A percentile compares a stretch with the other conserved stretches of the same genome.
Conservation (phyloP, 2,329 filamentous ascomycete genomes). For the Lecanoromycetidae sp. region DNA sequence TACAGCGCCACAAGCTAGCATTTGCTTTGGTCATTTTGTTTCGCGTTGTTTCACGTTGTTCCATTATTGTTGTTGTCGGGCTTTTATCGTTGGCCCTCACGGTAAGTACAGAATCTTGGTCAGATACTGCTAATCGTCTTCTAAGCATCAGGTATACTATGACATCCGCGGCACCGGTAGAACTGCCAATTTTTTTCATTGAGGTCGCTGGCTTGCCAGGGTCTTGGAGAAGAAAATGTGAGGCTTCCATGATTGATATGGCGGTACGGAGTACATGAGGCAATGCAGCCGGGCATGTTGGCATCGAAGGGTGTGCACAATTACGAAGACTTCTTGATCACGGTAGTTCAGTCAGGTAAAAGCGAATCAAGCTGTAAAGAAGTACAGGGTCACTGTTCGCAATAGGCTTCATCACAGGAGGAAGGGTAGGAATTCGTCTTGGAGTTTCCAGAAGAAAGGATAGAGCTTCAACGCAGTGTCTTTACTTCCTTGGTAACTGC, state of each 20-base stretch:
- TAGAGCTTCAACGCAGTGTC: conserved; percentile 1
- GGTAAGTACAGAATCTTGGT: no score
- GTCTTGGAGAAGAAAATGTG: neutral
- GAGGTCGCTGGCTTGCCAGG: conserved; percentile 1
- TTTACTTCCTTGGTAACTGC: conserved; percentile 47
- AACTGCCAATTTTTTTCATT: neutral
- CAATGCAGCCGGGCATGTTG: neutral
- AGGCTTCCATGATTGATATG: neutral
- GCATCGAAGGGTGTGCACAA: neutral
- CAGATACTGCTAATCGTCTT: conserved; percentile 4
- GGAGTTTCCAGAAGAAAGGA: no score
- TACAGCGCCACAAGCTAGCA: neutral
- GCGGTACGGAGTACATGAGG: neutral
- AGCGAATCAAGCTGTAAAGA: no score
- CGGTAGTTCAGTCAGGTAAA: neutral
- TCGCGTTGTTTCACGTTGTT: neutral
- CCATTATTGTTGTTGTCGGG: neutral
- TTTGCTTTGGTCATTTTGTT: neutral
- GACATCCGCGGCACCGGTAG: neutral
- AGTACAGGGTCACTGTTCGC: neutral
- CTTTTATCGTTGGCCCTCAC: neutral
- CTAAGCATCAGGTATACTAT: neutral
- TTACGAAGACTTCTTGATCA: neutral
- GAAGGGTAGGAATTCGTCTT: neutral
- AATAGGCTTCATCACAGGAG: neutral